Conservation (phyloP, 148 eudicot species). For the Fallopia convolvulus region DNA sequence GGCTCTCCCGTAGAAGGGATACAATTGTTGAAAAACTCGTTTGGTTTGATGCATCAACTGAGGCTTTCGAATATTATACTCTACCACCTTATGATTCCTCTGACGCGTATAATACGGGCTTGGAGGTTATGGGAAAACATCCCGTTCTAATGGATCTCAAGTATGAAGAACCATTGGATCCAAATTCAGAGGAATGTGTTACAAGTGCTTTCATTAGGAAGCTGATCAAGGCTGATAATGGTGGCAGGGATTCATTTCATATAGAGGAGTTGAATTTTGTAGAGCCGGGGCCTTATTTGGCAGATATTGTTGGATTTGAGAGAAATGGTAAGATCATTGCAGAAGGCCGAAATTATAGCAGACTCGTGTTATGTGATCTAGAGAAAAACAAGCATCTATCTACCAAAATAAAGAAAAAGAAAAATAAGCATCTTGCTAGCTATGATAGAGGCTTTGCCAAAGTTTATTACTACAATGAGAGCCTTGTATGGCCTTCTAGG, state of each 20-base stretch:
- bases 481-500: too few relatives aligned
- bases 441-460: too few relatives aligned
- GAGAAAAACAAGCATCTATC: too few relatives aligned
- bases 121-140: conserved; percentile 9
- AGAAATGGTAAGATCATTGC: conserved; percentile 17
- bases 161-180: not conserved
- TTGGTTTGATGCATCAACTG: too few relatives aligned
- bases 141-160: conserved; percentile 9
- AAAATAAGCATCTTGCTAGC: too few relatives aligned
- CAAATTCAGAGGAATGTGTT: not conserved
- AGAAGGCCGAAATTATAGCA: not conserved
- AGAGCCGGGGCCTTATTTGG: not conserved
- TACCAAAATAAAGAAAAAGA: too few relatives aligned
- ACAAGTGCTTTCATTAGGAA: conserved; percentile 8
- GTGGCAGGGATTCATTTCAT: conserved; percentile 2
- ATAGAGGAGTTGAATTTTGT: not conserved
- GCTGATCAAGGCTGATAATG: conserved; percentile 15
- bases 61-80: too few relatives aligned
- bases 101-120: not conserved
- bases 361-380: too few relatives aligned
- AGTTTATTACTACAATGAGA: too few relatives aligned
- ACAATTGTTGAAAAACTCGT: too few relatives aligned
- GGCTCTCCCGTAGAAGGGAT: too few relatives aligned
- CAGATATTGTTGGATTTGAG: conserved; percentile 1
- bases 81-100: too few relatives aligned